These are phyloP conservation scores for Aspergillus udagawae DNA, from an alignment of 2,329 filamentous ascomycete genomes.

Conservation along the genomic window DNA sequence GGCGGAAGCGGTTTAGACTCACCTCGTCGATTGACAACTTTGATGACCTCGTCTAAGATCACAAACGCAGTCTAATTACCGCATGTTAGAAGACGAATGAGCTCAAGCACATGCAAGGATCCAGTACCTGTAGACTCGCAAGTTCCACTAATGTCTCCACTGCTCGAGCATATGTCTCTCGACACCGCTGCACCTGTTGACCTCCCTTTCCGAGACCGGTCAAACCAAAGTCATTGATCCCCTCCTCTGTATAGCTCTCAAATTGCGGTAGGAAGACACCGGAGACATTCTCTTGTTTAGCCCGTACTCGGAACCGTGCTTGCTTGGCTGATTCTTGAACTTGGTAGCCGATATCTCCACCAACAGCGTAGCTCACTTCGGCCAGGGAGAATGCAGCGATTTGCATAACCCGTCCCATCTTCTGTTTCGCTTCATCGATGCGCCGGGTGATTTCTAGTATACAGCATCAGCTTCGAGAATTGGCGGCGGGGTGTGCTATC, in stretches of 20 bases:
- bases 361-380: conserved; percentile 95
- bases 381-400: conserved; percentile 96
- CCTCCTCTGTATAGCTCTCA: conserved; percentile 83
- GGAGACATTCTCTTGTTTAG: conserved; percentile 97
- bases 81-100: neutral
- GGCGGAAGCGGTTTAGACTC: conserved; percentile 24
- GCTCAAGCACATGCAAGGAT: neutral
- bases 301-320: conserved; percentile 86
- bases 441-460: conserved; percentile 81
- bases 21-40: conserved; percentile 96
- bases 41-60: conserved; percentile 97
- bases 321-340: conserved; percentile 93
- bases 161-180: conserved; percentile 92
- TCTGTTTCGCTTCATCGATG: conserved; percentile 98
- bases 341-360: conserved; percentile 93
- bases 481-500: conserved; percentile 19
- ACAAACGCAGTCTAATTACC: conserved; percentile 77
- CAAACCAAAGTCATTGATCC: conserved; percentile 91
- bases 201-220: conserved; percentile 95
- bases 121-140: conserved; percentile 73
- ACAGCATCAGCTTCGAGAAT: conserved; percentile 21
- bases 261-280: conserved; percentile 92
- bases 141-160: conserved; percentile 95
- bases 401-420: conserved; percentile 99
- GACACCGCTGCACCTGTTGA: conserved; percentile 90